Evolutionary conservation across 768 basidiomycete genomes (phyloP), one percentile per base, ranked within the genome.

Genomic region (Leccinum aurantiacum): DNA sequence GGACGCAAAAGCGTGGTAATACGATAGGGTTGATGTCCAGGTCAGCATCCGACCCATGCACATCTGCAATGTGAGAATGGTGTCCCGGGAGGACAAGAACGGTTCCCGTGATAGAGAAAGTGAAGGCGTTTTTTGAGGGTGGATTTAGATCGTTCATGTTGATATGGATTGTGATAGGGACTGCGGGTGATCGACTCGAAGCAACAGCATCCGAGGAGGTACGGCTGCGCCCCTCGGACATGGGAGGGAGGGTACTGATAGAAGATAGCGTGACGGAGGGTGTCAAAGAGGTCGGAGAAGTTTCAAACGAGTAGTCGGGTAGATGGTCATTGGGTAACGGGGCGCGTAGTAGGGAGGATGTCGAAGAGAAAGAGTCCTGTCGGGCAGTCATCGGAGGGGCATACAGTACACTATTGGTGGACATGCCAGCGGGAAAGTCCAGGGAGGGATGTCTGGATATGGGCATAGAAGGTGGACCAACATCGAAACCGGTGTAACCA

Each of bases 91-190:
- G 80, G 33, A 93, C 73, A 4, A 91, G 76, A 48, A 92, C 77
- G 7, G 80, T 85, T 6, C 90, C 90, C 11, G 80, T 78, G 50
- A 92, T 82, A 11, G 76, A 80, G 71, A 92, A 90, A 6, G 80
- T 81, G 66, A 93, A 87, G 15, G 77, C 65, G 60, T 85, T 86
- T 72, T 86, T 88, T 29, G 80, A 75, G 9, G 89, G 84, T 3
- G 85, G 82, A 25, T 84, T 77, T 7, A 92, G 76, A 46, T 92
- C 89, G 64, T 90, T 89, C 79, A 92, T 90, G 67, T 92, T 91
- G 60, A 93, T 64, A 69, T 91, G 90, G 9, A 92, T 73, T 0
- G 89, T 90, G 49, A 93, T 79, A 3, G 89, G 86, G 14, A 79
- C 74, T 19, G 80, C 80, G 1, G 90, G 90, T 11, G 82, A 78